phyloP scores from a whole-genome alignment of 1,284 basidiomycete species.

The Sanghuangporus baumii region DNA sequence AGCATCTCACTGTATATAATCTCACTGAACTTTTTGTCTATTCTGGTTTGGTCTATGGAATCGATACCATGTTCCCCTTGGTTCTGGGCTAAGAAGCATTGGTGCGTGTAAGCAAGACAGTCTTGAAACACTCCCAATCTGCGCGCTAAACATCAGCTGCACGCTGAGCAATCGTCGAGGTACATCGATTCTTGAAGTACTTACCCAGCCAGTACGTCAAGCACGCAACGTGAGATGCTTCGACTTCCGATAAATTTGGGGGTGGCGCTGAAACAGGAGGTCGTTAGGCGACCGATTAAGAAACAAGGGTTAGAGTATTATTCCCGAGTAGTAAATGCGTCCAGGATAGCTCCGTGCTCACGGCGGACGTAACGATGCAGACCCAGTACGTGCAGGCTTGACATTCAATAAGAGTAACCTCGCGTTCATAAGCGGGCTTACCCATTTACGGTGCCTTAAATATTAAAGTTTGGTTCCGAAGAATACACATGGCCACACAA shows the following conservation, averaged over 20 bases:
- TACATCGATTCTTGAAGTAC: neutral
- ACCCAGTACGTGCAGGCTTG: neutral
- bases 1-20: neutral
- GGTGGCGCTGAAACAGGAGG: conserved; percentile 6
- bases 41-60: neutral
- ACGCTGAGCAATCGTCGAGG: neutral
- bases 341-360: neutral
- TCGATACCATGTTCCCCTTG: neutral
- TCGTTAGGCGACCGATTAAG: neutral
- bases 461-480: neutral
- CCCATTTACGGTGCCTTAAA: neutral
- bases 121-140: neutral
- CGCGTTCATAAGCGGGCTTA: neutral
- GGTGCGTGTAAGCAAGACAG: neutral
- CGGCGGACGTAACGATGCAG: neutral
- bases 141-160: neutral
- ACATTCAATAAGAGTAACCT: neutral
- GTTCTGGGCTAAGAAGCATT: neutral
- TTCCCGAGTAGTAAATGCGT: neutral
- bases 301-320: neutral
- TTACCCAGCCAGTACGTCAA: neutral
- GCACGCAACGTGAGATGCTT: neutral
- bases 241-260: conserved; percentile 3
- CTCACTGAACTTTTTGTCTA: neutral
- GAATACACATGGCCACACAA: neutral